Evolutionary conservation across 1,284 basidiomycete genomes (phyloP).

Genomic region (Cryptococcus sp.): DNA sequence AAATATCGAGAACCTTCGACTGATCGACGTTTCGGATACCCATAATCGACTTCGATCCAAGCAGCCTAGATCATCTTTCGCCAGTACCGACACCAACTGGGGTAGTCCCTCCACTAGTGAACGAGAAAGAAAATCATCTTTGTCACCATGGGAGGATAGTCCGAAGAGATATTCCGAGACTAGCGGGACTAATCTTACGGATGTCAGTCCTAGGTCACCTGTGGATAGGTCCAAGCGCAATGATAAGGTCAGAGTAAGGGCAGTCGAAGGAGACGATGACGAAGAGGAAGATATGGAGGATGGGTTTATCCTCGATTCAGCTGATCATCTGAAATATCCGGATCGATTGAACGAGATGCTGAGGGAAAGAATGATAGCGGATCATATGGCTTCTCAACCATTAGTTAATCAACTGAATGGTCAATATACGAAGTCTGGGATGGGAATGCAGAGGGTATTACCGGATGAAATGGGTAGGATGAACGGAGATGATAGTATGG

Average conservation of each 20-base stretch:
- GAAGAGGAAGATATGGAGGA: constrained; percentile 40
- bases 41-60: neutral
- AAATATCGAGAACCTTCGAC: constrained; percentile 36
- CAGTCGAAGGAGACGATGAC: constrained; percentile 26
- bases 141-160: constrained; percentile 3
- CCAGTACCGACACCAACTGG: constrained; percentile 25
- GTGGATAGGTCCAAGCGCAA: neutral
- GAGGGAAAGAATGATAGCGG: too few species aligned
- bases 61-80: neutral
- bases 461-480: too few species aligned
- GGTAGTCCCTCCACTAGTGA: constrained; percentile 9
- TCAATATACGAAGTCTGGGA: too few species aligned
- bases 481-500: constrained; percentile 36
- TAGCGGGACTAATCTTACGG: neutral
- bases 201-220: neutral
- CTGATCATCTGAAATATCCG: too few species aligned
- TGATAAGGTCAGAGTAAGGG: neutral
- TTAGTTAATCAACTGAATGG: too few species aligned
- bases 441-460: too few species aligned
- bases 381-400: too few species aligned
- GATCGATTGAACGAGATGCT: too few species aligned
- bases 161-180: constrained; percentile 3
- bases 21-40: constrained; percentile 24
- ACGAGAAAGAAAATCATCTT: neutral
- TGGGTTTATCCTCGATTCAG: constrained; percentile 13